phyloP scores from a whole-genome alignment of 1,139 yeast species.

The Yamadazyma songkhlaensis region DNA sequence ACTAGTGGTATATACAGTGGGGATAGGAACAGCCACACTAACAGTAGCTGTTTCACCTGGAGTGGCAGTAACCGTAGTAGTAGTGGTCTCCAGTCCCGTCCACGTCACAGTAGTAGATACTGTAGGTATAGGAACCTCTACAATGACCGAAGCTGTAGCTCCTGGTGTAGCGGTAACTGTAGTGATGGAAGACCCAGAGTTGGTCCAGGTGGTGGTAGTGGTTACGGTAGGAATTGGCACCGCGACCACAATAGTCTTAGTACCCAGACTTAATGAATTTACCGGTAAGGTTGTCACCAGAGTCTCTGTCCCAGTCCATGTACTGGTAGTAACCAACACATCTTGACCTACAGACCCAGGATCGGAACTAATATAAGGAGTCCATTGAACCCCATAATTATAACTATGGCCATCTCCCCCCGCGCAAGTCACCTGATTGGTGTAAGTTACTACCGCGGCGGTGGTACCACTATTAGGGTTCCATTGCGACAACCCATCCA shows the following conservation, averaged over 20 bases:
- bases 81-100: no score
- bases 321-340: conserved; percentile 20
- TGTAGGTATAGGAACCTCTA: no score
- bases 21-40: no score
- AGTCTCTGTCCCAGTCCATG: conserved; percentile 23
- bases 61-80: no score
- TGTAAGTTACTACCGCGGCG: background rate
- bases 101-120: no score
- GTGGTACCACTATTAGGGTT: background rate
- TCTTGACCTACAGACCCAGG: conserved; percentile 21
- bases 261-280: background rate
- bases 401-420: background rate
- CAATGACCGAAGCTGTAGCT: no score
- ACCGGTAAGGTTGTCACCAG: conserved; percentile 19
- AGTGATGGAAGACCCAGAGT: background rate
- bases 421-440: background rate
- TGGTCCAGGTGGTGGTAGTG: conserved; percentile 9
- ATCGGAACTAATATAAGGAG: conserved; percentile 10
- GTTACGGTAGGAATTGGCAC: conserved; percentile 11
- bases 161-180: conserved; percentile 3
- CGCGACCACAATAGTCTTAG: conserved; percentile 9
- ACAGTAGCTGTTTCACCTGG: conserved; percentile 10
- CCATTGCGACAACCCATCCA: conserved; percentile 15
- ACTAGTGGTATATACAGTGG: no score
- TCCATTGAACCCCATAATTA: conserved; percentile 6